A percentile compares a stretch with the other conserved stretches of the same genome.
Conservation (phyloP, 768 basidiomycete species). For the Lactarius psammicola region DNA sequence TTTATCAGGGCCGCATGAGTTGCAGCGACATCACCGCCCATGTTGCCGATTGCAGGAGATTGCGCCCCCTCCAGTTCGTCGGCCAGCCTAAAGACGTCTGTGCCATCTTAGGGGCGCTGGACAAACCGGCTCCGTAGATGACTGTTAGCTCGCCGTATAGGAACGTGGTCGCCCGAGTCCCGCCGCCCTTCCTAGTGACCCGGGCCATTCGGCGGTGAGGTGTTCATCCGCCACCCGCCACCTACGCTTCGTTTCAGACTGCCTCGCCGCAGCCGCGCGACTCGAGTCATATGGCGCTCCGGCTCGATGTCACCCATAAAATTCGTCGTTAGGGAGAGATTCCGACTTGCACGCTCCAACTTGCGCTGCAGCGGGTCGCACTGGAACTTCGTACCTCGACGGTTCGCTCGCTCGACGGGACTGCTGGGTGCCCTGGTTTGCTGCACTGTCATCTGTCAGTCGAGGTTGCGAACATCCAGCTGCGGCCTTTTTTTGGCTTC, state of each 20-base stretch:
- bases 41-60: too few relatives aligned
- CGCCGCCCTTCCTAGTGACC: background rate
- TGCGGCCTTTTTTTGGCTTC: background rate
- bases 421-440: conserved; percentile 7
- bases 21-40: too few relatives aligned
- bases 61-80: too few relatives aligned
- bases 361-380: background rate
- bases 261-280: background rate
- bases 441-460: background rate
- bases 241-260: conserved; percentile 7
- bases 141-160: too few relatives aligned
- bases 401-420: conserved; percentile 2
- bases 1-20: too few relatives aligned
- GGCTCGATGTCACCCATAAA: conserved; percentile 17
- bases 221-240: conserved; percentile 2
- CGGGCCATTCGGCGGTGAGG: conserved; percentile 11
- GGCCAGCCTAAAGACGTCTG: too few relatives aligned
- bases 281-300: conserved; percentile 5
- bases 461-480: background rate
- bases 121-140: too few relatives aligned
- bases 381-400: conserved; percentile 7
- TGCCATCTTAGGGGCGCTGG: too few relatives aligned
- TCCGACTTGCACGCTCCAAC: background rate
- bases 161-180: too few relatives aligned
- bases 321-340: background rate